Base-by-base conservation (phyloP, 495 filamentous ascomycete species). In the Diplogelasinospora grovesii region DNA sequence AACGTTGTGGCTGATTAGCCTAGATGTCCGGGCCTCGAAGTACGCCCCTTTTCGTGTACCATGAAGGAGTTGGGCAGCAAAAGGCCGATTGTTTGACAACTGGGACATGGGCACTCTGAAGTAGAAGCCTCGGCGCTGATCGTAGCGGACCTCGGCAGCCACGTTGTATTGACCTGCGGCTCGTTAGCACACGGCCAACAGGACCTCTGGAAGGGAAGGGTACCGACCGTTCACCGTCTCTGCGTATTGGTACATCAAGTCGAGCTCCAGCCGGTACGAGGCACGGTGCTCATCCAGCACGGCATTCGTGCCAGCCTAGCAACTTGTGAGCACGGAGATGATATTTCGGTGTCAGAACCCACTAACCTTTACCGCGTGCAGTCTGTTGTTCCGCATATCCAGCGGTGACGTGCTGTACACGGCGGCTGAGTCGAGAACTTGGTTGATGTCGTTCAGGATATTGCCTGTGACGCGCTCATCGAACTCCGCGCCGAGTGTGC, bases 331-430 rank as follows among this genome's bases (percentile, higher is more conserved):
- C 26, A 9, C n/a, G 5, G 7, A 8, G 36, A 8, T 33, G 8
- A 28, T 3, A n/a, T 1, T 8, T 4, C n/a, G 28, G 28, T 11
- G 28, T 9, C n/a, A 31, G 16, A 3, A 9, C 7, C 22, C 5
- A 50, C 48, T 43, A 50, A 87, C 86, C 70, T 83, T 92, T 25
- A 98, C 78, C 37, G 92, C 92, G 63, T 94, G 95, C 9, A 86
- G 88, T 34, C 92, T 72, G 59, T 98, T 93, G 50, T 96, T 93
- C 36, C 89, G 77, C 38, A 94, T 67, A 44, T 95, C 92, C 8
- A 97, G 72, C 3, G 92, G 86, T 27, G 79, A 77, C 35, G 74
- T 86, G 47, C 86, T 81, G 52, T 83, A 94, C 3, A 70, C 73
- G 1, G 85, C 82, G 0, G 78, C 79, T 20, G 66, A 59, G 33